These are phyloP conservation scores for Pleurotus salmoneostramineus DNA, from an alignment of 768 basidiomycete species.

Conservation along the genomic window DNA sequence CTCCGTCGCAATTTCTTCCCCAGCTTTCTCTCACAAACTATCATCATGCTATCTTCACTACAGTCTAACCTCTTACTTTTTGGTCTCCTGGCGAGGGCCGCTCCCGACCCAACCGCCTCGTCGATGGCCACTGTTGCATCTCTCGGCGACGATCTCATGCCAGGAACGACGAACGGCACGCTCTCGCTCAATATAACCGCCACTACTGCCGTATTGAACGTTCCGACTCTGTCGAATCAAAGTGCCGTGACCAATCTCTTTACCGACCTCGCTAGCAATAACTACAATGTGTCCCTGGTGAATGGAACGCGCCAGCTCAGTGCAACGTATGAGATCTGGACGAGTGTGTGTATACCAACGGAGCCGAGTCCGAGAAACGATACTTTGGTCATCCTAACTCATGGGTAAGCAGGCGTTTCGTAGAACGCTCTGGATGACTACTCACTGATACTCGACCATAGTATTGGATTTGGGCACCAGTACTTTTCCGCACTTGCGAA, in stretches of 20 bases:
- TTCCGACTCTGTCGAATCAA: background rate
- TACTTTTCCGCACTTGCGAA: constrained; percentile 21
- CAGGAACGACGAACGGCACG: background rate
- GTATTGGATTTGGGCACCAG: constrained; percentile 18
- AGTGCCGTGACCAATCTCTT: background rate
- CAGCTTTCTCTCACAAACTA: background rate
- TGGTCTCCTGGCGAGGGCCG: background rate
- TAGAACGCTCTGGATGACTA: background rate
- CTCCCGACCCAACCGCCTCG: too few relatives aligned
- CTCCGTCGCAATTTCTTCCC: background rate
- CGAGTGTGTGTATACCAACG: constrained; percentile 12
- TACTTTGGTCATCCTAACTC: constrained; percentile 15
- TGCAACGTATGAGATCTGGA: background rate
- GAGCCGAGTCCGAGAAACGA: constrained; percentile 4
- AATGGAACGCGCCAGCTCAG: background rate
- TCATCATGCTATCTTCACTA: background rate
- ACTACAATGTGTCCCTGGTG: background rate
- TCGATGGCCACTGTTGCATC: background rate
- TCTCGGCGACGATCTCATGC: background rate
- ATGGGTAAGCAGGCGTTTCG: constrained; percentile 13
- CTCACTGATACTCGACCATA: background rate
- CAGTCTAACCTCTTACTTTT: background rate
- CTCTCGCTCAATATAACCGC: background rate
- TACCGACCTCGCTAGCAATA: background rate
- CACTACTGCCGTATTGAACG: background rate